Percentiles rank a stretch among this genome's conserved stretches.
Evolutionary conservation across 306 rosid species (phyloP).

Genomic region (Dalbergia cochinchinensis): DNA sequence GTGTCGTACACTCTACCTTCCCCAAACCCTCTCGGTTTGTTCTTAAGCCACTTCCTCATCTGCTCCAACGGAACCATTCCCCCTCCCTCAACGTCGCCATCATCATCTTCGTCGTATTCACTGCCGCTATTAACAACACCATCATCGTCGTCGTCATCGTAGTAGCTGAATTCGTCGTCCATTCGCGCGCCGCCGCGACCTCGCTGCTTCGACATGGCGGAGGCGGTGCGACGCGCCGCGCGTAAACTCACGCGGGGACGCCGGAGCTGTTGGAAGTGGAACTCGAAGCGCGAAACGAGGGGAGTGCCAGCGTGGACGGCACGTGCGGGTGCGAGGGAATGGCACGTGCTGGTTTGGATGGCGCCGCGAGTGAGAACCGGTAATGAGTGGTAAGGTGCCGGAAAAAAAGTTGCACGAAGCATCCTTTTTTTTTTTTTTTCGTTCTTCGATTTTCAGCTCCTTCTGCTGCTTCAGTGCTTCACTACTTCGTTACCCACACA

Average conservation of each 20-base stretch:
- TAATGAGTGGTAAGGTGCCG: constrained; percentile 45
- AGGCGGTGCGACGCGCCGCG: constrained; percentile 11
- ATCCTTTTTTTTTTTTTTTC: constrained; percentile 40
- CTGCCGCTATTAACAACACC: not conserved
- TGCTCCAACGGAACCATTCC: constrained; percentile 59
- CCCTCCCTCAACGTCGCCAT: constrained; percentile 51
- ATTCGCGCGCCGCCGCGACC: constrained; percentile 32
- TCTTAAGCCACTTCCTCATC: constrained; percentile 70
- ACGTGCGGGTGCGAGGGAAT: constrained; percentile 28
- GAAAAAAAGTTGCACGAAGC: constrained; percentile 52
- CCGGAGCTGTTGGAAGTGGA: constrained; percentile 42
- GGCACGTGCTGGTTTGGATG: constrained; percentile 26
- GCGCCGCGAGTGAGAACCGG: constrained; percentile 8
- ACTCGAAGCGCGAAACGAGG: constrained; percentile 29
- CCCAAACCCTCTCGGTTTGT: constrained; percentile 81
- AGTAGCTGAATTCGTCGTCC: constrained; percentile 37
- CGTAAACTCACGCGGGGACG: constrained; percentile 36
- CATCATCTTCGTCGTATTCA: not conserved
- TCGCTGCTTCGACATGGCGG: constrained; percentile 40
- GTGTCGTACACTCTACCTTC: constrained; percentile 83
- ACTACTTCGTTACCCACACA: not conserved
- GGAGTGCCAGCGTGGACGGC: constrained; percentile 34
- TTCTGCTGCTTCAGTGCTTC: constrained; percentile 15
- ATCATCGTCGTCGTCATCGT: constrained; percentile 44
- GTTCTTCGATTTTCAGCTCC: constrained; percentile 11